Percentiles rank a stretch among this genome's conserved stretches.
These are phyloP conservation scores for Microbotryum saponariae DNA, from an alignment of 1,284 basidiomycete species.

Conservation along the genomic window DNA sequence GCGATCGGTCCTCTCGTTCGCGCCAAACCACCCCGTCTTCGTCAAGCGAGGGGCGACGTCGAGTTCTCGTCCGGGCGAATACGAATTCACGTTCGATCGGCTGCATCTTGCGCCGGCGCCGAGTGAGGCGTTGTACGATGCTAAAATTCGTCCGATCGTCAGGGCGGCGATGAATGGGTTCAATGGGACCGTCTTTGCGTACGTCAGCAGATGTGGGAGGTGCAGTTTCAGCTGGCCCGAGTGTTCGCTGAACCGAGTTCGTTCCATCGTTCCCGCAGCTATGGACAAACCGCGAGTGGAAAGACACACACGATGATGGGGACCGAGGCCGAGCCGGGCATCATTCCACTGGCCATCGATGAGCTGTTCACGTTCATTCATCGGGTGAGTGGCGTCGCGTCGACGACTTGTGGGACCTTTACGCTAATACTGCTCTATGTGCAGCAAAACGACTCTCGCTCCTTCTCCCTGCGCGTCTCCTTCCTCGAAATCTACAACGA, in stretches of 20 bases:
- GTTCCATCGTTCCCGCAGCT: slow-evolving; percentile 27
- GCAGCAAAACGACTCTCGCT: slow-evolving; percentile 39
- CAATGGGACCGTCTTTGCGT: slow-evolving; percentile 49
- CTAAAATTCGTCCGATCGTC: slow-evolving; percentile 47
- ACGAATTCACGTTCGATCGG: slow-evolving; percentile 27
- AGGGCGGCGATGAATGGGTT: slow-evolving; percentile 50
- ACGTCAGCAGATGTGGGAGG: slow-evolving; percentile 8
- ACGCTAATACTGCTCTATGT: neutral
- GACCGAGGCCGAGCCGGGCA: slow-evolving; percentile 46
- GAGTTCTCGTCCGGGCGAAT: slow-evolving; percentile 25
- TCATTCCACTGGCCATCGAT: slow-evolving; percentile 51
- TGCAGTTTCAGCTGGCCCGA: neutral
- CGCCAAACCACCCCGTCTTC: slow-evolving; percentile 27
- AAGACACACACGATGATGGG: slow-evolving; percentile 48
- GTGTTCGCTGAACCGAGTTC: neutral
- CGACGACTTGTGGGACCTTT: neutral
- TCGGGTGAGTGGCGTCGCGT: slow-evolving; percentile 34
- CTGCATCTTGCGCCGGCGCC: slow-evolving; percentile 42
- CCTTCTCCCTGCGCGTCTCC: slow-evolving; percentile 49
- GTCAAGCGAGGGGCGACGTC: slow-evolving; percentile 25
- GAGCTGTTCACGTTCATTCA: slow-evolving; percentile 49
- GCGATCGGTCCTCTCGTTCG: slow-evolving; percentile 17
- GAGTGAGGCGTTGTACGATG: slow-evolving; percentile 45
- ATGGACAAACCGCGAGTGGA: slow-evolving; percentile 47
- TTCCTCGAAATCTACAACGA: slow-evolving; percentile 57